Conservation (phyloP, 2,329 filamentous ascomycete genomes). For the Aspergillus brunneoviolaceus region DNA sequence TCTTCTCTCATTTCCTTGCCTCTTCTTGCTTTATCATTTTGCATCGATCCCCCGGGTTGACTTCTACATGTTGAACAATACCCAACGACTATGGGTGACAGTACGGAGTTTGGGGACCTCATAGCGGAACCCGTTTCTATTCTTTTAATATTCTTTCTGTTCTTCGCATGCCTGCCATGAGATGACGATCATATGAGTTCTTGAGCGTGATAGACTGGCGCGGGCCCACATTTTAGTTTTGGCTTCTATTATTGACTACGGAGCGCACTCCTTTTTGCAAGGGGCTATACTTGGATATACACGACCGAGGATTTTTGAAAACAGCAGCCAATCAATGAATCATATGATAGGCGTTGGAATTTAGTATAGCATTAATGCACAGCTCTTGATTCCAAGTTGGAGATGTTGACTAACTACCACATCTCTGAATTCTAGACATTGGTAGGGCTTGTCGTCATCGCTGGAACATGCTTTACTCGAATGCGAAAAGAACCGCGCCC, state of each 20-base stretch:
- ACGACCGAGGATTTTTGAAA: neutral
- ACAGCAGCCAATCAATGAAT: neutral
- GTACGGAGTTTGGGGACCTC: slow-evolving; percentile 7
- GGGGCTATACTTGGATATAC: neutral
- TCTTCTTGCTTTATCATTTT: neutral
- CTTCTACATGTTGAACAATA: neutral
- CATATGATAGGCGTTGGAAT: neutral
- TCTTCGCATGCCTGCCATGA: slow-evolving; percentile 12
- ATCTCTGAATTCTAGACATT: too few relatives aligned
- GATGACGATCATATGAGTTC: slow-evolving; percentile 18
- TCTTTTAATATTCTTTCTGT: slow-evolving; percentile 6
- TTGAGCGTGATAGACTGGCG: slow-evolving; percentile 15
- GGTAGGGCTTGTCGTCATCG: neutral
- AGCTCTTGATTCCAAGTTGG: neutral
- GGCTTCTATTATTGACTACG: slow-evolving; percentile 1
- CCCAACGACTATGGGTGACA: neutral
- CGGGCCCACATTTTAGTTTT: slow-evolving; percentile 9
- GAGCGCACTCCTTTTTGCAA: neutral
- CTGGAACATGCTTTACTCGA: neutral
- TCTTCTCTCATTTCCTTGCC: neutral
- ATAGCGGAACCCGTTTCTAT: neutral
- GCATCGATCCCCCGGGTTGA: neutral
- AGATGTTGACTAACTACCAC: too few relatives aligned
- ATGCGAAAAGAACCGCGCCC: neutral
- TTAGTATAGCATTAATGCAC: neutral